Evolutionary conservation across 805 yeast species (phyloP), one percentile per base, ranked within the genome.

Genomic region (Ogataea polymorpha): DNA sequence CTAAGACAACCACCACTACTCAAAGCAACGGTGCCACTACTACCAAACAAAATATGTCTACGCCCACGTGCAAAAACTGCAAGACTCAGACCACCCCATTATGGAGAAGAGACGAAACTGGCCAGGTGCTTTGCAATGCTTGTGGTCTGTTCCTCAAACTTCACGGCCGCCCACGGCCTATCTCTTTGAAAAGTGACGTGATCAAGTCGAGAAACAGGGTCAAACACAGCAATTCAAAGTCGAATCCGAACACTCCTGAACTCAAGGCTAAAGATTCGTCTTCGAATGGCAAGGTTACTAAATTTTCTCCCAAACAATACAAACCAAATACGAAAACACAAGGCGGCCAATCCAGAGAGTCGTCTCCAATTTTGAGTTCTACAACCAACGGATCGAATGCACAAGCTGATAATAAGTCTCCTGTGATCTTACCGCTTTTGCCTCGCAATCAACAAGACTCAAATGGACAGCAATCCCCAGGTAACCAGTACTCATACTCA

Each of bases 91-190:
- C 93, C 2, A 90, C 98, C 2, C 97, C 98, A 1, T 68, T 90
- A 21, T 90, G 97, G 97, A 75, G 97, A 63, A 73, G 97, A 49
- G 96, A 90, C 64, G 96, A 89, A 56, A 78, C 86, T 9, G 95
- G 95, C 12, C 83, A 82, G 54, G 95, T 90, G 24, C 72, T 90
- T 35, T 90, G 98, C 63, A 90, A 90, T 66, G 98, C 98, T 8
- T 88, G 96, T 68, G 96, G 96, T 0, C 69, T 88, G 36, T 88
- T 88, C 56, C 66, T 89, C 45, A 90, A 90, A 65, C 73, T 90
- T 30, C 98, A 90, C 59, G 96, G 96, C 17, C 77, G 95, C 39
- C 87, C 96, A 27, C 74, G 98, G 55, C 97, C 98, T 5, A 89
- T 89, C 40, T 80, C 89, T 17, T 70, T 90, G 55, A 90, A 90